Evolutionary conservation across 1,139 yeast genomes (phyloP), one percentile per base, ranked within the genome.

Genomic region (Taphrina wiesneri): DNA sequence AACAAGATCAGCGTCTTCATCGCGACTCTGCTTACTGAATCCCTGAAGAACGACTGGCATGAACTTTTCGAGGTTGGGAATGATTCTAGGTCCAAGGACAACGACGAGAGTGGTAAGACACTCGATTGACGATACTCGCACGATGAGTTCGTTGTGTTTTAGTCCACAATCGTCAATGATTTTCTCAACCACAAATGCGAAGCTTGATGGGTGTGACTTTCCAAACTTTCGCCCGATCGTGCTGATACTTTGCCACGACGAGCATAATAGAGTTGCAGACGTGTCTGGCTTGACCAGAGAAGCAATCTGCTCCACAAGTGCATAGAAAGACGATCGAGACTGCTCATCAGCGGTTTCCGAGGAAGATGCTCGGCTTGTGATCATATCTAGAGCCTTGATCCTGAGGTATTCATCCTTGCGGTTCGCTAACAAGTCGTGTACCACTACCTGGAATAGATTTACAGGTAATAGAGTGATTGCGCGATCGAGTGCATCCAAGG

Each of bases 1-100:
- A 9, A 70, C 66, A 17, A 71, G 72, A 30, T 72, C 69, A 17
- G 56, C 75, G 13, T 68, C 73, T 7, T 68, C 70, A 25, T 68
- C 71, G n/a, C 71, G 66, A 34, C 73, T 73, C n/a, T 79, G 74
- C 17, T 74, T 71, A 26, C 78, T 78, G 79, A 90, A 87, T 56
- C 90, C 81, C 47, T 79, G 77, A 68, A 90, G 81, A 7, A 90
- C 81, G 15, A 90, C 89, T 15, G 93, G 91, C 68, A 93, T 84
- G 72, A 92, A 86, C 75, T 86, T 87, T 36, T 96, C 90, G 80
- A 90, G 90, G 73, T 82, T 84, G 6, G 96, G 95, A 75, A 93
- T 87, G 68, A 87, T 82, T 73, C 90, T 88, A 30, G 96, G 93
- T 56, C 99, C 99, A 62, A 92, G 77, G 19, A 85, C 82, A 66